phyloP scores from a whole-genome alignment of 441 rosid genomes.

The Syzygium malaccense region DNA sequence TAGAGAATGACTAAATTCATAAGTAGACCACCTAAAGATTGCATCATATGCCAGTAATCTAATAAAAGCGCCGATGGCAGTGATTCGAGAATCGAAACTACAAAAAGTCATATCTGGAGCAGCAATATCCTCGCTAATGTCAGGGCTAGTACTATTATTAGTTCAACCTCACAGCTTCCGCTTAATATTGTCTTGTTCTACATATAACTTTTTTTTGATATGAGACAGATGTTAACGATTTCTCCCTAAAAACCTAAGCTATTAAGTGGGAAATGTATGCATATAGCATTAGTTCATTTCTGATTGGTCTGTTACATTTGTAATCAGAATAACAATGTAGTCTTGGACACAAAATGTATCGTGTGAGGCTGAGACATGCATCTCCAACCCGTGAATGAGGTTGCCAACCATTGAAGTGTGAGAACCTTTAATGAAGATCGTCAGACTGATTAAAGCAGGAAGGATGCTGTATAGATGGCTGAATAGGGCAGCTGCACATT shows the following conservation, averaged over 20 bases:
- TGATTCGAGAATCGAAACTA: not conserved
- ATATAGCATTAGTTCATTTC: not conserved
- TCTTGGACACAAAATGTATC: not conserved
- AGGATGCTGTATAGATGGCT: not conserved
- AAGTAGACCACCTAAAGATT: not conserved
- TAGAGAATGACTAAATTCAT: not conserved
- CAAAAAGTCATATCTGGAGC: not conserved
- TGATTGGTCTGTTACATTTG: not conserved
- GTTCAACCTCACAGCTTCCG: not conserved
- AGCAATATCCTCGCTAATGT: not conserved
- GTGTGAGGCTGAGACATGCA: not conserved
- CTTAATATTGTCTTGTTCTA: not conserved
- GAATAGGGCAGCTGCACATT: not conserved
- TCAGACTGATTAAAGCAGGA: not conserved
- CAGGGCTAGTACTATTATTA: not conserved
- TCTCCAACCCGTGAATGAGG: not conserved
- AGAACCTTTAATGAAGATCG: not conserved
- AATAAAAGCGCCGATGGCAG: not conserved
- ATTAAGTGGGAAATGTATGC: not conserved
- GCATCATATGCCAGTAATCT: not conserved
- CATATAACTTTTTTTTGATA: not conserved
- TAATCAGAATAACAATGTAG: not conserved
- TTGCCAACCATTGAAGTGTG: not conserved
- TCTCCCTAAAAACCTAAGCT: not conserved
- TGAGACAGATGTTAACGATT: not conserved